These are phyloP conservation scores for Medicago ruthenica DNA, from an alignment of 306 rosid genomes.

Conservation along the genomic window DNA sequence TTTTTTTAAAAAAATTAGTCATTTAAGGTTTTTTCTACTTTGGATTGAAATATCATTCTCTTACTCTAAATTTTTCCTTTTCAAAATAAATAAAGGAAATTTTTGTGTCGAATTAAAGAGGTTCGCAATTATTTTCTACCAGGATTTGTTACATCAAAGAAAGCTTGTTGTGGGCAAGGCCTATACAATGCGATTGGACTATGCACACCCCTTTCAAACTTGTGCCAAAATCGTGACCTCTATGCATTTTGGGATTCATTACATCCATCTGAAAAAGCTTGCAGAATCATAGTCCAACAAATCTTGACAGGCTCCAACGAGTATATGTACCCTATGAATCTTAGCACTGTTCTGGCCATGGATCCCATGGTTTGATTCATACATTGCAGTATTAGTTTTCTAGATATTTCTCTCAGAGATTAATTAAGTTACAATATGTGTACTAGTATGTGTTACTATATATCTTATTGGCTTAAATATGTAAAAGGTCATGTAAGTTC, in stretches of 20 bases:
- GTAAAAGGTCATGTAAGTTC: too few relatives aligned
- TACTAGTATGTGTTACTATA: not conserved
- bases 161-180: conserved; percentile 88
- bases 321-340: conserved; percentile 78
- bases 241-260: conserved; percentile 82
- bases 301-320: conserved; percentile 58
- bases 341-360: conserved; percentile 63
- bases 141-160: conserved; percentile 68
- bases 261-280: conserved; percentile 81
- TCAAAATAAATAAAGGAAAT: too few relatives aligned
- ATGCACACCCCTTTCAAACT: conserved; percentile 64
- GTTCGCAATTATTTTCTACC: not conserved
- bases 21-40: not conserved
- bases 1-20: too few relatives aligned
- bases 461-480: too few relatives aligned
- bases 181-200: conserved; percentile 76
- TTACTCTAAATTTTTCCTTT: not conserved
- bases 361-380: conserved; percentile 47
- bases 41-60: not conserved
- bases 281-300: conserved; percentile 57
- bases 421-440: too few relatives aligned
- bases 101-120: too few relatives aligned
- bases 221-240: conserved; percentile 66
- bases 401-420: not conserved
- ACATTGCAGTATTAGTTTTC: not conserved